These are phyloP conservation scores for Byssothecium circinans DNA, from an alignment of 2,329 filamentous ascomycete species.

Conservation along the genomic window DNA sequence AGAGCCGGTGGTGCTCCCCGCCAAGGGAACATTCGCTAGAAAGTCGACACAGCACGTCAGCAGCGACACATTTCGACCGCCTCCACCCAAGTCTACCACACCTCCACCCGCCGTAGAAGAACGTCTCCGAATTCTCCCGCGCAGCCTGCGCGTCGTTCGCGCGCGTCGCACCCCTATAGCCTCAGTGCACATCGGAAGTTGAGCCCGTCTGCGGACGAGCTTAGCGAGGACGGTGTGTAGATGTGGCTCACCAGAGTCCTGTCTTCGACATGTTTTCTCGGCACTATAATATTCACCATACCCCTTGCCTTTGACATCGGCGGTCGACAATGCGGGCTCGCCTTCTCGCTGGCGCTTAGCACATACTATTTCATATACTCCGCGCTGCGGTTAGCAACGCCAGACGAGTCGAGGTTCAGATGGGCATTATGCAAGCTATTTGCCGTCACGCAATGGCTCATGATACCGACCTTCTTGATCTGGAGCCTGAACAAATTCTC, in stretches of 20 bases:
- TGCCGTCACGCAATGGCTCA: constrained; percentile 78
- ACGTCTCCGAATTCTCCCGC: constrained; percentile 20
- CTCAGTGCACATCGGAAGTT: constrained; percentile 28
- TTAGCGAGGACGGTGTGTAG: constrained; percentile 50
- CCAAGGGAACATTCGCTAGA: constrained; percentile 18
- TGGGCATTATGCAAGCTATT: constrained; percentile 70
- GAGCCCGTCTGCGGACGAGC: constrained; percentile 51
- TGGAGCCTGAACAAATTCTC: constrained; percentile 96
- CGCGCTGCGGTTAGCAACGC: constrained; percentile 74
- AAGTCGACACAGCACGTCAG: too few relatives aligned
- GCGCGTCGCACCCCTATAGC: constrained; percentile 18
- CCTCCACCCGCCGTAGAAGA: constrained; percentile 15
- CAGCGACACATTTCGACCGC: background rate
- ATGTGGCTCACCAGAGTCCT: constrained; percentile 85
- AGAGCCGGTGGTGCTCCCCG: constrained; percentile 13
- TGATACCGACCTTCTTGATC: constrained; percentile 84
- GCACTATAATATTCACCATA: constrained; percentile 92
- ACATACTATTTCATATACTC: constrained; percentile 91
- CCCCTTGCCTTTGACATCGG: constrained; percentile 98
- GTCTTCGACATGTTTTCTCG: constrained; percentile 81
- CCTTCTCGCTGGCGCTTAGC: constrained; percentile 87
- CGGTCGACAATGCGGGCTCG: constrained; percentile 88
- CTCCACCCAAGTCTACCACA: constrained; percentile 3
- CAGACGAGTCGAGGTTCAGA: constrained; percentile 74
- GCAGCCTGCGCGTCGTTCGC: constrained; percentile 36